phyloP scores from a whole-genome alignment of 2,329 filamentous ascomycete species.

The Colletotrichum lupini region DNA sequence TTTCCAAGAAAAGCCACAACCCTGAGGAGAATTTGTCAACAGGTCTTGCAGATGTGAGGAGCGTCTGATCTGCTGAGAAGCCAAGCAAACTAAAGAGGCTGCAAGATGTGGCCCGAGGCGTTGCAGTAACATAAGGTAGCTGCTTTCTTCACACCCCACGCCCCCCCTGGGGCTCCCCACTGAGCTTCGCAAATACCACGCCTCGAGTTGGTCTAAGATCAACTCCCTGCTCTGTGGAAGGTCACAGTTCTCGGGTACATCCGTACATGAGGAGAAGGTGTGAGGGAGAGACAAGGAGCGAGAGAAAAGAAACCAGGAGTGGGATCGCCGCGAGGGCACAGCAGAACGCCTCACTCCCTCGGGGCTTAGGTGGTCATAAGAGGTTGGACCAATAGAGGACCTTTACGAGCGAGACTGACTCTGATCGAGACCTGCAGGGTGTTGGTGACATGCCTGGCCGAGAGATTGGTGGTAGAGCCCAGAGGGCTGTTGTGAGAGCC shows the following conservation, averaged over 20 bases:
- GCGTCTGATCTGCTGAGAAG: not conserved
- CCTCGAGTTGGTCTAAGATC: not conserved
- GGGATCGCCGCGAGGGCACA: slow-evolving; percentile 23
- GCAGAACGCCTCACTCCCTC: slow-evolving; percentile 28
- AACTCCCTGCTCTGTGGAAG: not conserved
- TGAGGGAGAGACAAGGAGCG: not conserved
- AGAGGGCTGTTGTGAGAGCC: not conserved
- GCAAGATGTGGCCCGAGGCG: not conserved
- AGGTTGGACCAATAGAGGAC: slow-evolving; percentile 30
- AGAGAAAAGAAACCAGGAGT: slow-evolving; percentile 6
- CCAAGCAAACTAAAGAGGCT: not conserved
- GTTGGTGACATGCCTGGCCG: slow-evolving; percentile 30
- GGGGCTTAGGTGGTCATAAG: slow-evolving; percentile 28
- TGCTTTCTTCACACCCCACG: not conserved
- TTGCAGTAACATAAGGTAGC: not conserved
- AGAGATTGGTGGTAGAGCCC: slow-evolving; percentile 29
- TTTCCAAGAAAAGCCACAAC: not conserved
- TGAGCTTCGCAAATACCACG: not conserved
- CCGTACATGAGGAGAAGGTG: slow-evolving; percentile 1
- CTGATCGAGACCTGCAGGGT: slow-evolving; percentile 33
- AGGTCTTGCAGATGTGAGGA: not conserved
- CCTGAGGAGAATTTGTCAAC: slow-evolving; percentile 8
- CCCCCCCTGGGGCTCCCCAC: not conserved
- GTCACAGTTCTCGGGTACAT: slow-evolving; percentile 18
- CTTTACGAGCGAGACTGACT: slow-evolving; percentile 33